Conservation (phyloP, 106 monocot genomes). For the Posidonia australis region DNA sequence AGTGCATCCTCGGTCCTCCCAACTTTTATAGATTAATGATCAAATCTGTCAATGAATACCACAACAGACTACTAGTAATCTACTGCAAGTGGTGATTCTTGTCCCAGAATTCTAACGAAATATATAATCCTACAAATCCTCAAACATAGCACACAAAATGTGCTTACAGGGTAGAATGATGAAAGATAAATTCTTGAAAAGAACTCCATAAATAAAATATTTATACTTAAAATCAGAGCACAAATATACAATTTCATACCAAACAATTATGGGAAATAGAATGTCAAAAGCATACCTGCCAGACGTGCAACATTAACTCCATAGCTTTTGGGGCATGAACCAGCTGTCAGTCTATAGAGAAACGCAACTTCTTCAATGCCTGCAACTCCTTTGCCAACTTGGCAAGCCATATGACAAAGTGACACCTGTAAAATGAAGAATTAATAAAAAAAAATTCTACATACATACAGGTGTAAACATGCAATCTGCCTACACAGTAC, state of each 20-base stretch:
- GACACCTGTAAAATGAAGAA: conserved; percentile 34
- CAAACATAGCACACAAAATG: background rate
- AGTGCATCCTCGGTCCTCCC: too few relatives aligned
- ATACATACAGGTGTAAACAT: background rate
- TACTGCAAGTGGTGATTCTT: too few relatives aligned
- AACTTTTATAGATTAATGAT: too few relatives aligned
- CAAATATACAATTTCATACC: too few relatives aligned
- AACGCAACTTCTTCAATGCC: conserved; percentile 84
- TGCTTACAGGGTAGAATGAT: too few relatives aligned
- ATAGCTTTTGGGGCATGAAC: conserved; percentile 93
- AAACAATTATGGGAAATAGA: background rate
- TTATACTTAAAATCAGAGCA: too few relatives aligned
- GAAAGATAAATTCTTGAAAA: too few relatives aligned
- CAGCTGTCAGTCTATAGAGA: conserved; percentile 64
- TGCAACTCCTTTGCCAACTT: conserved; percentile 47
- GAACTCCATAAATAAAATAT: too few relatives aligned
- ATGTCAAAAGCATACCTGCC: conserved; percentile 43
- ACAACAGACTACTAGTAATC: too few relatives aligned
- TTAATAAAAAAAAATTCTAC: background rate
- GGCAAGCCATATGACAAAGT: conserved; percentile 86
- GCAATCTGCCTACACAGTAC: background rate
- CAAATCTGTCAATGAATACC: too few relatives aligned
- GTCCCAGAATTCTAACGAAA: background rate
- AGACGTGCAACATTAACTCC: conserved; percentile 96
- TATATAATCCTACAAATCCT: background rate